Conservation (phyloP, 257 asterid species). For the Datura wrightii region DNA sequence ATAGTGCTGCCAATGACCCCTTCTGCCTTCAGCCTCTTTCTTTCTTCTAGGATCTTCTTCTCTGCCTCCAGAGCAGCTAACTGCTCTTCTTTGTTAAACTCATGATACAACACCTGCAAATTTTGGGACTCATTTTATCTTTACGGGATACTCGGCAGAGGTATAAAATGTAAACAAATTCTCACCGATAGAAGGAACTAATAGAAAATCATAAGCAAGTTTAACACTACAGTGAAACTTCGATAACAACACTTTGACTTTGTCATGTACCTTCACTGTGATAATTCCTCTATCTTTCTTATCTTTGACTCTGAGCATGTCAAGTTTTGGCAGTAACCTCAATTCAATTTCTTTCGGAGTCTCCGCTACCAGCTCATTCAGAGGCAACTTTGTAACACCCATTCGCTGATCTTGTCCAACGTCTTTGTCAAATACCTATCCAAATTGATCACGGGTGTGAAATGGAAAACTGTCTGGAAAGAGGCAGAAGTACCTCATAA, state of each 20-base stretch:
- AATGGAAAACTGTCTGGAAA: background rate
- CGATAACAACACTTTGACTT: background rate
- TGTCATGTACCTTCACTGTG: slow-evolving; percentile 62
- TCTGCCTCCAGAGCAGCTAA: slow-evolving; percentile 79
- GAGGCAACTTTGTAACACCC: slow-evolving; percentile 75
- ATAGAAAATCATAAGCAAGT: background rate
- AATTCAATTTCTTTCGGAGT: slow-evolving; percentile 59
- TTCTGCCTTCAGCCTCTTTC: slow-evolving; percentile 86
- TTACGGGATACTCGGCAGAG: too few relatives aligned
- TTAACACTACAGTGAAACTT: background rate
- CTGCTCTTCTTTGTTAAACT: slow-evolving; percentile 88
- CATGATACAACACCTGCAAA: slow-evolving; percentile 79
- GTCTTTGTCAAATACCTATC: slow-evolving; percentile 86
- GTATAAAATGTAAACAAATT: too few relatives aligned
- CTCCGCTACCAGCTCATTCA: slow-evolving; percentile 73
- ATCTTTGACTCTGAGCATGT: slow-evolving; percentile 88
- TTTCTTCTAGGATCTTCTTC: slow-evolving; percentile 76
- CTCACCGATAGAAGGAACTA: background rate
- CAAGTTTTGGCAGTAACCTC: slow-evolving; percentile 74
- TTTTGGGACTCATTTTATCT: too few relatives aligned
- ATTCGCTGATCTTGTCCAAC: slow-evolving; percentile 87
- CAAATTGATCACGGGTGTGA: background rate
- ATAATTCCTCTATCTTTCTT: slow-evolving; percentile 90
- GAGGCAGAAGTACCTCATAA: background rate
- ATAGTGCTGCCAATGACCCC: slow-evolving; percentile 90